Evolutionary conservation across 495 filamentous ascomycete species (phyloP).

Genomic region (Penicillium taxi): DNA sequence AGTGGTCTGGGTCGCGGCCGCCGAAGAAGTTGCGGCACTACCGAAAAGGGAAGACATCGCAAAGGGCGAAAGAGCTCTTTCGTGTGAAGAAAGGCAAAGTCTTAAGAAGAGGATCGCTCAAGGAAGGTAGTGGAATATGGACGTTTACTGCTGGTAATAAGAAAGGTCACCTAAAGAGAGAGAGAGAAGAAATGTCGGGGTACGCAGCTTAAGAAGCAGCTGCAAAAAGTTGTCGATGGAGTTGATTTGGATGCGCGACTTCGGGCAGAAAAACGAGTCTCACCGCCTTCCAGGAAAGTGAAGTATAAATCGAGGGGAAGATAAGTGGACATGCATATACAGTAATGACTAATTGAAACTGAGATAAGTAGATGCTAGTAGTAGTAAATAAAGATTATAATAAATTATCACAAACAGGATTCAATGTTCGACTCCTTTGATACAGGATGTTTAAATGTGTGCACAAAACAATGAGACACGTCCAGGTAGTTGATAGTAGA

Average conservation of each 20-base stretch:
- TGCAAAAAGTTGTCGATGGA: slow-evolving; percentile 2
- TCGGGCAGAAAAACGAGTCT: slow-evolving; percentile 3
- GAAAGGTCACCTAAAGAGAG: background rate
- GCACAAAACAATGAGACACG: too few relatives aligned
- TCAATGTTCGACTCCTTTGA: too few relatives aligned
- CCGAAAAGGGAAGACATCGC: slow-evolving; percentile 57
- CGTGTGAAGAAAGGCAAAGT: background rate
- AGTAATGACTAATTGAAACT: too few relatives aligned
- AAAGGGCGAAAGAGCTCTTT: slow-evolving; percentile 9
- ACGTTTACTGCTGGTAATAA: too few relatives aligned
- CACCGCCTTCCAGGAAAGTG: slow-evolving; percentile 1
- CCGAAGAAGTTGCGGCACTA: slow-evolving; percentile 34
- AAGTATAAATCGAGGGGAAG: slow-evolving; percentile 15
- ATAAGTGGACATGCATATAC: too few relatives aligned
- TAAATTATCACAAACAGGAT: too few relatives aligned
- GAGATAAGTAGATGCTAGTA: too few relatives aligned
- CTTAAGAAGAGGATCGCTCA: background rate
- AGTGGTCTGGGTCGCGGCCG: slow-evolving; percentile 57
- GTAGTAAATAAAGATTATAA: too few relatives aligned
- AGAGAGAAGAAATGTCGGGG: background rate
- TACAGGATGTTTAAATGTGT: too few relatives aligned
- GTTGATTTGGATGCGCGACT: slow-evolving; percentile 2
- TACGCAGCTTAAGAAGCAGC: background rate
- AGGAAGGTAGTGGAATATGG: background rate
- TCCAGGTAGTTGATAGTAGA: too few relatives aligned